These are phyloP conservation scores for Goffeauzyma gilvescens DNA, from an alignment of 768 basidiomycete species.

Conservation along the genomic window DNA sequence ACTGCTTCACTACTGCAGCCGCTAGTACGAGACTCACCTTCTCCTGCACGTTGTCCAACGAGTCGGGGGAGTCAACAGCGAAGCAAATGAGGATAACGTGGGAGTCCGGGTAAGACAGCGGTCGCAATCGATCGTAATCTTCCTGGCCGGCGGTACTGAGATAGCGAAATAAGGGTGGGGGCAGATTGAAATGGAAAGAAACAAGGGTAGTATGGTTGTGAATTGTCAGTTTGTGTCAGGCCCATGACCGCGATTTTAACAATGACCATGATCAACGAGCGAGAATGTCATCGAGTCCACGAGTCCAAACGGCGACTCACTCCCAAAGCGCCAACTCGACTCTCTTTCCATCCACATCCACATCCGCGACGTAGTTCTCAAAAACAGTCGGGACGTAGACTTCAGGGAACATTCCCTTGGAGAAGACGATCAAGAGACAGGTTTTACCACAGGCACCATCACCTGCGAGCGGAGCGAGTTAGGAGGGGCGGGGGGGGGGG, in stretches of 20 bases:
- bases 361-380: constrained; percentile 98
- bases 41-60: constrained; percentile 98
- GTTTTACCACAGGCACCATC: constrained; percentile 97
- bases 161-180: no score
- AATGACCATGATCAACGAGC: no score
- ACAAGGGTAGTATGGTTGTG: no score
- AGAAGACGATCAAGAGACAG: constrained; percentile 86
- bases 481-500: not conserved
- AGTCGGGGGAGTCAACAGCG: constrained; percentile 93
- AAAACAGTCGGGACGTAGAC: constrained; percentile 99
- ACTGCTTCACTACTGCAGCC: no score
- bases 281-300: no score
- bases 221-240: no score
- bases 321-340: constrained; percentile 98
- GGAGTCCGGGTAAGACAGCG: constrained; percentile 96
- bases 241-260: no score
- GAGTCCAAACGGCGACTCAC: no score
- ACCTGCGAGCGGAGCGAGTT: constrained; percentile 1
- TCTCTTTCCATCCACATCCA: constrained; percentile 94
- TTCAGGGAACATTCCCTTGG: constrained; percentile 91
- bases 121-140: constrained; percentile 94
- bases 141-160: constrained; percentile 99
- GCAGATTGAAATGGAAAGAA: no score
- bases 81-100: constrained; percentile 99
- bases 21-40: constrained; percentile 58